Base-by-base conservation (phyloP, 1,284 basidiomycete species). In the Puccinia coronata region DNA sequence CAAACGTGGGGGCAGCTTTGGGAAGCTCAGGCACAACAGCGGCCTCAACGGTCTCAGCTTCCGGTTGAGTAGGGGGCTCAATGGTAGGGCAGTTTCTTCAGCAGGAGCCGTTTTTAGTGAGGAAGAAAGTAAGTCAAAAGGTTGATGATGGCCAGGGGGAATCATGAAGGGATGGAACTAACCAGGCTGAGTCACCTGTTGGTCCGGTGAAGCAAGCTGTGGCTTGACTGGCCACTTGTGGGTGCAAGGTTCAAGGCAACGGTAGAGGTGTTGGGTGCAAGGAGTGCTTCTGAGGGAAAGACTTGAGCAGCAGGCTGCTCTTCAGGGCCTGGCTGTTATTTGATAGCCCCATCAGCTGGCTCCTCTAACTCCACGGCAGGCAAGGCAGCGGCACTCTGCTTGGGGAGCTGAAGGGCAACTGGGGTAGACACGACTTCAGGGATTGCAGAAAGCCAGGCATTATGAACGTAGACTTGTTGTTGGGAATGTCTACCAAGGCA, bases 361-460 rank as follows among this genome's bases (percentile, higher is more conserved):
- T 1, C 23, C 5, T 8, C n/a, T n/a, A n/a, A n/a, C n/a, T 55
- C 71, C 36, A 59, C 36, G 3, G 39, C 1, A 1, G 53, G 31
- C 2, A 55, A 18, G n/a, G n/a, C 18, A 18, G 61, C n/a, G 9
- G 34, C 71, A 59, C 12, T 43, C 20, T 36, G 20, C 39, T 73
- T 73, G 12, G 49, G 36, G 71, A 53, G n/a, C 71, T 73, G 53
- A 73, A 73, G n/a, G 71, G 71, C 14, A 53, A 73, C 20, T 51
- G 47, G 2, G 69, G 69, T 23, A 71, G 69, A 28, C 69, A 49
- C 25, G 69, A 71, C 59, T 73, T 73, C 49, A 73, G 18, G 14
- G 71, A 73, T 39, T 57, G 53, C 2, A 73, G 57, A n/a, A 73
- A 59, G 39, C 71, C 53, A 14, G 71, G 71, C 71, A 73, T 73